Evolutionary conservation across 495 filamentous ascomycete genomes (phyloP).

Genomic region (Aspergillus panamensis): DNA sequence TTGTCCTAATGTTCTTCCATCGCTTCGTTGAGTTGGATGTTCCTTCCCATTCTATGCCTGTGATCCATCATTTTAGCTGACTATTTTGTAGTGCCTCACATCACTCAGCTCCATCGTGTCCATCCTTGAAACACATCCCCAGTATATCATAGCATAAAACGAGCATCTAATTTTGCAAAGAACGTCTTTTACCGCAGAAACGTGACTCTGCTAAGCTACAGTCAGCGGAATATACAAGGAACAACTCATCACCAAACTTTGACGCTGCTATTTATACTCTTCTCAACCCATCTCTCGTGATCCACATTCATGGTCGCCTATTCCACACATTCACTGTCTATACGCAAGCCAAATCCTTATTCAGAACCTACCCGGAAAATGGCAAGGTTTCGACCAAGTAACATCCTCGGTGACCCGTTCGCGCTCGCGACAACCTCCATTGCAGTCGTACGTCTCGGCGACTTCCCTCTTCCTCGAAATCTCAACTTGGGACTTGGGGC

Average conservation of each 20-base stretch:
- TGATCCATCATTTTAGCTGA: conserved; percentile 15
- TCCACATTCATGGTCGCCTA: conserved; percentile 39
- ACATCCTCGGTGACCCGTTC: conserved; percentile 94
- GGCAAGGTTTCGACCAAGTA: conserved; percentile 71
- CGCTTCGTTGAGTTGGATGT: conserved; percentile 10
- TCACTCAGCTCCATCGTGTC: neutral
- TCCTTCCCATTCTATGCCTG: conserved; percentile 8
- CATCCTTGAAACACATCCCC: neutral
- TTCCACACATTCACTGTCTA: conserved; percentile 61
- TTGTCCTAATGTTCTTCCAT: conserved; percentile 10
- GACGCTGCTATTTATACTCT: conserved; percentile 11
- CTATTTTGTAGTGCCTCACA: conserved; percentile 9
- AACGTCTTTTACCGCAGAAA: neutral
- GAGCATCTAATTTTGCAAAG: neutral
- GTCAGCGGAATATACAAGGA: neutral
- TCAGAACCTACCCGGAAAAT: conserved; percentile 26
- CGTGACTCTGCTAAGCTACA: too few species aligned
- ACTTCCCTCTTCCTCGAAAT: neutral
- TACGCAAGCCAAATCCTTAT: conserved; percentile 71
- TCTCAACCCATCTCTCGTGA: conserved; percentile 12
- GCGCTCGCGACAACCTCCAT: conserved; percentile 93
- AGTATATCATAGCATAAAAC: neutral
- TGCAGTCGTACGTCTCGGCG: conserved; percentile 63
- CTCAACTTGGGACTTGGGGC: neutral
- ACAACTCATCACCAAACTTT: conserved; percentile 11